These are phyloP conservation scores for Eucalyptus coolabah DNA, from an alignment of 345 rosid species.

Conservation along the genomic window DNA sequence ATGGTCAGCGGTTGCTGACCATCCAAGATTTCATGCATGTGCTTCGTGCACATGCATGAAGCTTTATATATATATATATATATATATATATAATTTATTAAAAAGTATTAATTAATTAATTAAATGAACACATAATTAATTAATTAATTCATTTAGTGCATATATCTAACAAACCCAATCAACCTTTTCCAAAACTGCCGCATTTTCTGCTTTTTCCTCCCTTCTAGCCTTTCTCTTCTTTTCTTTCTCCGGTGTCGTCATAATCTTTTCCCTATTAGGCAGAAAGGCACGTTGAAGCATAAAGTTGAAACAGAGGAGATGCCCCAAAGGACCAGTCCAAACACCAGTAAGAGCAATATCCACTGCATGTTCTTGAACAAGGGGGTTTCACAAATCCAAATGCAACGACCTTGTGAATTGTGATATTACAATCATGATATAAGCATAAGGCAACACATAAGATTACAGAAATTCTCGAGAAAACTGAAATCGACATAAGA, in stretches of 20 bases:
- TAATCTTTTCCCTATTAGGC: conserved; percentile 47
- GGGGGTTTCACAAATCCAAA: neutral
- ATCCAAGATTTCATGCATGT: too few species aligned
- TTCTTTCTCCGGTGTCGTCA: conserved; percentile 53
- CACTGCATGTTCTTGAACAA: neutral
- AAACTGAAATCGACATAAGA: too few species aligned
- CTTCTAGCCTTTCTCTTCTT: conserved; percentile 62
- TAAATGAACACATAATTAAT: too few species aligned
- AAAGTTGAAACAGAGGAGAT: neutral
- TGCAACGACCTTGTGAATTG: neutral
- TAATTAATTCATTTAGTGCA: too few species aligned
- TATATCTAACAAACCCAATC: too few species aligned
- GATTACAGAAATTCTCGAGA: too few species aligned
- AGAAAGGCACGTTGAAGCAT: neutral
- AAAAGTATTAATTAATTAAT: too few species aligned
- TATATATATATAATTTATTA: too few species aligned
- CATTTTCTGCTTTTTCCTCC: neutral
- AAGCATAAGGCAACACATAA: neutral
- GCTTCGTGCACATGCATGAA: too few species aligned
- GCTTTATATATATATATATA: too few species aligned
- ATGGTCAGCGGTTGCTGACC: too few species aligned
- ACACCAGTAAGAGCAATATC: neutral
- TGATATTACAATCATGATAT: neutral
- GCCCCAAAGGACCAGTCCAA: neutral
- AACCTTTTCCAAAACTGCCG: too few species aligned